A percentile compares a stretch with the other conserved stretches of the same genome.
phyloP scores from a whole-genome alignment of 139 green algal species.

The Chlorella sp. region DNA sequence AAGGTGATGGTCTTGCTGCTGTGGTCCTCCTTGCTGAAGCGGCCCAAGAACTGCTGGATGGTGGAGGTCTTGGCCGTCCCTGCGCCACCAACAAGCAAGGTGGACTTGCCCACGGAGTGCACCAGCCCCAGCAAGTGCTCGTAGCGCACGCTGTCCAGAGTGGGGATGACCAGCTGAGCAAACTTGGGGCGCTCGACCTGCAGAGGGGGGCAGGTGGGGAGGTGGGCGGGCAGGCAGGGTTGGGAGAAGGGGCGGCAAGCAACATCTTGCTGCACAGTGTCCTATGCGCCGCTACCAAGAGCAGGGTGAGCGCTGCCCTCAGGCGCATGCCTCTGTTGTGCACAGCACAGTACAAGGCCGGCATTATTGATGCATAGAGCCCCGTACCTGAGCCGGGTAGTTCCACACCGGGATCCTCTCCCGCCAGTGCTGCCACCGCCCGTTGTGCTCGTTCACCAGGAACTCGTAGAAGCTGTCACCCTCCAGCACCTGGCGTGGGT shows the following conservation, averaged over 20 bases:
- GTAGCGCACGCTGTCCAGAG: constrained; percentile 87
- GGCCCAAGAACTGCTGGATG: constrained; percentile 86
- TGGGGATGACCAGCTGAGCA: constrained; percentile 91
- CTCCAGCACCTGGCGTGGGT: not conserved
- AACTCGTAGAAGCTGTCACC: constrained; percentile 88
- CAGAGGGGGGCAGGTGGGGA: not conserved
- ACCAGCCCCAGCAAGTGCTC: constrained; percentile 84
- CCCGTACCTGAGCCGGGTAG: constrained; percentile 67
- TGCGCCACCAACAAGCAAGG: constrained; percentile 83
- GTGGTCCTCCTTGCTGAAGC: constrained; percentile 74
- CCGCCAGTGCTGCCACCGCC: constrained; percentile 85
- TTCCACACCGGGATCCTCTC: constrained; percentile 81
- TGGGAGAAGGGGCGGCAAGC: too few relatives aligned
- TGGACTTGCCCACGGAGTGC: constrained; percentile 69
- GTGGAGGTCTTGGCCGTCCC: constrained; percentile 92
- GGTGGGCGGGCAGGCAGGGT: too few relatives aligned
- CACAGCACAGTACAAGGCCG: too few relatives aligned
- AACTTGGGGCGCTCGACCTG: constrained; percentile 81
- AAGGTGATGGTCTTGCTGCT: constrained; percentile 93
- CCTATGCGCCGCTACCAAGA: not conserved
- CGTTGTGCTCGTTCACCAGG: constrained; percentile 72
- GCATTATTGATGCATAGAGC: too few relatives aligned
- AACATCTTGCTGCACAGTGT: too few relatives aligned
- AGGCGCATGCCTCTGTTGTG: too few relatives aligned
- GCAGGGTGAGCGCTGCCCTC: too few relatives aligned